phyloP scores from a whole-genome alignment of 225 moss, liverwort and hornwort species.

The Thuidium tamariscinum region DNA sequence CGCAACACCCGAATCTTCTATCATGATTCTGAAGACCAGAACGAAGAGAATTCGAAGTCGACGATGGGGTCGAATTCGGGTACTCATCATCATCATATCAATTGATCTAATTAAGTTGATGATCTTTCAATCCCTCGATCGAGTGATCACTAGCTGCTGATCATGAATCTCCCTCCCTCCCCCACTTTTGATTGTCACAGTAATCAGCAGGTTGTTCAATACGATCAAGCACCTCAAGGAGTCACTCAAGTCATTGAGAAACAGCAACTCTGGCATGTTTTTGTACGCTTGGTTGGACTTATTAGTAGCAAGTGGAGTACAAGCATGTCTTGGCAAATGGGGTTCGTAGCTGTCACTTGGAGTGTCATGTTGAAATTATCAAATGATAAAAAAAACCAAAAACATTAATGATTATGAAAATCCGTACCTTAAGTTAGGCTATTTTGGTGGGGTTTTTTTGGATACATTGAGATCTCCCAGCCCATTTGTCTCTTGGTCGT shows the following conservation, averaged over 20 bases:
- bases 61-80: neutral
- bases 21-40: neutral
- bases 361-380: neutral
- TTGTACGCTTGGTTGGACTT: neutral
- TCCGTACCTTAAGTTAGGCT: no score
- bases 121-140: neutral
- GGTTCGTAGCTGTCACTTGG: neutral
- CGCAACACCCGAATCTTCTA: neutral
- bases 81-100: neutral
- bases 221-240: neutral
- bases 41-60: neutral
- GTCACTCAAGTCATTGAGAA: neutral
- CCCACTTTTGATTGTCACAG: neutral
- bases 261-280: neutral
- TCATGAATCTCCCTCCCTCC: neutral
- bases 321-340: neutral
- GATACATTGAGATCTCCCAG: no score
- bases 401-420: fast-evolving
- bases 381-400: neutral
- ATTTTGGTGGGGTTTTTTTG: no score
- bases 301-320: neutral
- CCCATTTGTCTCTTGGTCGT: no score
- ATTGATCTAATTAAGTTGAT: neutral
- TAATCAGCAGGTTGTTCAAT: neutral
- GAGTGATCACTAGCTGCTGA: no score